Percentiles rank a stretch among this genome's conserved stretches.
Evolutionary conservation across 352 stramenopile species (phyloP).

Genomic region (Phytophthora tubulina): DNA sequence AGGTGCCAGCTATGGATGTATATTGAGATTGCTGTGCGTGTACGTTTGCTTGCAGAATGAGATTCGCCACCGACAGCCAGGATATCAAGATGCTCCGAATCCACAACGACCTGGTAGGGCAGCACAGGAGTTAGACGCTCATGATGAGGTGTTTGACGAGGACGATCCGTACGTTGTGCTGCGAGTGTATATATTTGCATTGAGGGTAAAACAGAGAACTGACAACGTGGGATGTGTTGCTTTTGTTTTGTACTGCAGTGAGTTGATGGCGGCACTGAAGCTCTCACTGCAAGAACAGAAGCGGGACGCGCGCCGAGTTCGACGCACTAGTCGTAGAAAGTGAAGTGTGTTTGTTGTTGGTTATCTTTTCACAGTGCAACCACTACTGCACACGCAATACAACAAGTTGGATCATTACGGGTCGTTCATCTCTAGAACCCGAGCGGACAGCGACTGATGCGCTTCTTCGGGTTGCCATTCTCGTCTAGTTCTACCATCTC

Average conservation of each 20-base stretch:
- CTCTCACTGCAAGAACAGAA: conserved; percentile 80
- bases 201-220: conserved; percentile 1
- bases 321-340: conserved; percentile 52
- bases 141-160: conserved; percentile 48
- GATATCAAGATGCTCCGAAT: conserved; percentile 32
- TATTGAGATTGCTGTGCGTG: conserved; percentile 9
- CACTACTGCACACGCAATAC: background rate
- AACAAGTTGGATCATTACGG: background rate
- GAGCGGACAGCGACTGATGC: conserved; percentile 68
- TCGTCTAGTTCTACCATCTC: conserved; percentile 52
- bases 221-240: conserved; percentile 3
- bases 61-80: conserved; percentile 66
- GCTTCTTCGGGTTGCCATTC: conserved; percentile 58
- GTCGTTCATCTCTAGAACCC: conserved; percentile 47
- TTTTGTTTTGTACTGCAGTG: conserved; percentile 42
- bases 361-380: background rate
- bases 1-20: background rate
- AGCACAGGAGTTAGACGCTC: conserved; percentile 18
- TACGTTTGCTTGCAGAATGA: conserved; percentile 60
- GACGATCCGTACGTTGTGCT: conserved; percentile 56
- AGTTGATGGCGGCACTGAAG: conserved; percentile 59
- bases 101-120: conserved; percentile 4
- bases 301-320: conserved; percentile 54
- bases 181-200: background rate
- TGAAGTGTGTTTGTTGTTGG: conserved; percentile 25